phyloP scores from a whole-genome alignment of 1,284 basidiomycete species.

The Pyrrhoderma lamaoense region DNA sequence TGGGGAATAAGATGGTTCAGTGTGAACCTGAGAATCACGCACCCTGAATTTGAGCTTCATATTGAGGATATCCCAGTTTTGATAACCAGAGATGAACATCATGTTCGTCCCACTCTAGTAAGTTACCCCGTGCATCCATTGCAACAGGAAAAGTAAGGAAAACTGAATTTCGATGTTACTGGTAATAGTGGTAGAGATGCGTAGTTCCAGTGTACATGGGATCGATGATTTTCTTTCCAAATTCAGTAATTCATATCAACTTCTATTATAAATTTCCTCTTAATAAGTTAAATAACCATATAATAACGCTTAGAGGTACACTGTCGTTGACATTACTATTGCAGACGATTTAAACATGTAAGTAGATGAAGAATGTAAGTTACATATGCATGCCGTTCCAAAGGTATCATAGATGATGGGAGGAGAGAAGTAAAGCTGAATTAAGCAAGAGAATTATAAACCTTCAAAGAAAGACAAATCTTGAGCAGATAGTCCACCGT shows the following conservation, averaged over 20 bases:
- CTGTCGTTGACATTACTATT: neutral
- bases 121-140: conserved; percentile 28
- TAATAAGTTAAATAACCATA: no score
- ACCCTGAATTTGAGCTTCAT: conserved; percentile 69
- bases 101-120: conserved; percentile 77
- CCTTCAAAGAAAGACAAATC: conserved; percentile 74
- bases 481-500: conserved; percentile 54
- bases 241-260: no score
- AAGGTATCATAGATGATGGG: neutral
- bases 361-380: neutral
- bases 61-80: conserved; percentile 72
- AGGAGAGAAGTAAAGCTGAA: neutral
- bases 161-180: neutral
- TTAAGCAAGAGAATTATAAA: conserved; percentile 28
- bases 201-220: no score
- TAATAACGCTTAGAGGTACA: neutral
- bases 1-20: neutral
- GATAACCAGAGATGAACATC: conserved; percentile 74
- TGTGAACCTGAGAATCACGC: conserved; percentile 19
- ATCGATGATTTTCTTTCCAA: no score
- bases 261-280: no score
- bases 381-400: neutral
- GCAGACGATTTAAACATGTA: neutral
- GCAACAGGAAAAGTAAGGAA: conserved; percentile 5
- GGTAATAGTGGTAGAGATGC: neutral